Evolutionary conservation across 129 eudicot species (phyloP).

Genomic region (Logfia minima): DNA sequence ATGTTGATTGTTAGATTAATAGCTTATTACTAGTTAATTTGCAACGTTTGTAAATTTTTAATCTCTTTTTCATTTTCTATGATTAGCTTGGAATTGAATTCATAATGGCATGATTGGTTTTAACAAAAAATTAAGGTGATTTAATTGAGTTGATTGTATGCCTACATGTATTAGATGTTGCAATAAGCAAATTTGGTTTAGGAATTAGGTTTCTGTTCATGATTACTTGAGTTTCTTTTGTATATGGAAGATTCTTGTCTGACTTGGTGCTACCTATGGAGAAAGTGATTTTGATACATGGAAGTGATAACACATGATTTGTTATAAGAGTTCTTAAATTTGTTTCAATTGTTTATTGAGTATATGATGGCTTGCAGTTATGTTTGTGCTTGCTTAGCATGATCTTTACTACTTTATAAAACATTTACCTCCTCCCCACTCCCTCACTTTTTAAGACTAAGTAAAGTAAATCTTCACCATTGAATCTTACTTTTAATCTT

Average conservation of each 20-base stretch:
- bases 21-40: background rate
- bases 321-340: background rate
- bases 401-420: background rate
- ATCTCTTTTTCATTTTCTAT: background rate
- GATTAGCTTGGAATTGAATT: background rate
- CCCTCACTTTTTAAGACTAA: too few relatives aligned
- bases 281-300: conserved; percentile 4
- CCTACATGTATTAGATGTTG: background rate
- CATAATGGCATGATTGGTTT: background rate
- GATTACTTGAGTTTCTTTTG: background rate
- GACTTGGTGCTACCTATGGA: background rate
- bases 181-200: background rate
- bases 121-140: background rate
- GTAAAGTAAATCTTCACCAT: too few relatives aligned
- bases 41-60: too few relatives aligned
- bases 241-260: conserved; percentile 8
- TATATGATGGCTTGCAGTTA: background rate
- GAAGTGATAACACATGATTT: background rate
- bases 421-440: too few relatives aligned
- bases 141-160: too few relatives aligned
- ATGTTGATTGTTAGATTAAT: background rate
- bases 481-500: too few relatives aligned
- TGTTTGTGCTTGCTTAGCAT: conserved; percentile 3
- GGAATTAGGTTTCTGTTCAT: background rate
- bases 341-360: background rate